These are phyloP conservation scores for Reutealis trisperma DNA, from an alignment of 345 rosid genomes.

Conservation along the genomic window DNA sequence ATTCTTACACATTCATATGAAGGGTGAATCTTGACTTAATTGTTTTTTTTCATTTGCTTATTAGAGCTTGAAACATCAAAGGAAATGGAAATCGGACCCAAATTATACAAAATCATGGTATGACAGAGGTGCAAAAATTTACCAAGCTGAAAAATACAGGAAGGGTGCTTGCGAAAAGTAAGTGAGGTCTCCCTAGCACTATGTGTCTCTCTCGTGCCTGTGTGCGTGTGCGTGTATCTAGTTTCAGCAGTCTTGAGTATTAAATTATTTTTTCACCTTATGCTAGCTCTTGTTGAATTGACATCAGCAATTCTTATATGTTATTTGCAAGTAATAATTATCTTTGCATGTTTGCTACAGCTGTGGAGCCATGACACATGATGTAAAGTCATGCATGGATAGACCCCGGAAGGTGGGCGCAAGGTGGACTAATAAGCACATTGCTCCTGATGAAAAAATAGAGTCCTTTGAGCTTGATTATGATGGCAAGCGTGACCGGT, in stretches of 20 bases:
- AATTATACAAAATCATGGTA: conserved; percentile 78
- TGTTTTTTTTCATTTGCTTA: neutral
- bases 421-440: conserved; percentile 63
- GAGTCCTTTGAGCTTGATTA: conserved; percentile 82
- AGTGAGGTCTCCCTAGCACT: conserved; percentile 8
- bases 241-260: too few relatives aligned
- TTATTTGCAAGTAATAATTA: neutral
- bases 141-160: conserved; percentile 67
- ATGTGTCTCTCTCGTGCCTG: too few relatives aligned
- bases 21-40: neutral
- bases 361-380: conserved; percentile 93
- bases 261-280: too few relatives aligned
- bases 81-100: conserved; percentile 83
- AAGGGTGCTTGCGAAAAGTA: conserved; percentile 80
- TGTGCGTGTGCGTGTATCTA: too few relatives aligned
- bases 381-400: conserved; percentile 70
- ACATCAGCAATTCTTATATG: too few relatives aligned
- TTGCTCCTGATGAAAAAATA: conserved; percentile 86
- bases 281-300: too few relatives aligned
- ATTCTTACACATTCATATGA: neutral
- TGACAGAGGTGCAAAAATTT: conserved; percentile 66
- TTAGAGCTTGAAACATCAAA: conserved; percentile 80
- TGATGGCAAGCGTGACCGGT: conserved; percentile 87
- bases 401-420: conserved; percentile 79
- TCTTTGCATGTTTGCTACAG: conserved; percentile 29